A percentile compares a stretch with the other conserved stretches of the same genome.
Conservation (phyloP, 331 rosid species). For the Acacia concinna region DNA sequence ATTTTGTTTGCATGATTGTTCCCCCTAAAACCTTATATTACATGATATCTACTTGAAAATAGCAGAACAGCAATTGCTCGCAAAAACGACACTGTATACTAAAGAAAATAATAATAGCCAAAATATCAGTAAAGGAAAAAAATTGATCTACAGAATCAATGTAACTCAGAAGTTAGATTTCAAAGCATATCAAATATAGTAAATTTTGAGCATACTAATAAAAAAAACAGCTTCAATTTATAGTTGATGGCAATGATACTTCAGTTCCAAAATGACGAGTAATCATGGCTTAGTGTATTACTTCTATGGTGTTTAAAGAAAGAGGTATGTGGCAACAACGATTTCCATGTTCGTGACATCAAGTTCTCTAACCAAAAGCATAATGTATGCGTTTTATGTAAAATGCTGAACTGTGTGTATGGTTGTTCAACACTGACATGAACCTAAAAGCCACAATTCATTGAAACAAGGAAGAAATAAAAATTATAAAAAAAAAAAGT, state of each 20-base stretch:
- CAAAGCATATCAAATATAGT: conserved; percentile 1
- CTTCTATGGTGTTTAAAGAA: background rate
- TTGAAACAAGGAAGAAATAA: background rate
- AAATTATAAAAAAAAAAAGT: no score
- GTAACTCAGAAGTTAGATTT: background rate
- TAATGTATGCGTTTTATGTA: background rate
- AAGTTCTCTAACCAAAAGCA: background rate
- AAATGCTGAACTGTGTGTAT: conserved; percentile 9
- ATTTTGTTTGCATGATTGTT: background rate
- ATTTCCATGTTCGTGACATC: conserved; percentile 9
- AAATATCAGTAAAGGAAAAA: conserved; percentile 13
- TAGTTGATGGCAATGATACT: conserved; percentile 10
- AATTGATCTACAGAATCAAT: background rate
- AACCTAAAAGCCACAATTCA: conserved; percentile 21
- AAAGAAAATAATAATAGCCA: background rate
- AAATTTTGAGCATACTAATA: background rate
- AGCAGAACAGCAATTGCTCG: conserved; percentile 2
- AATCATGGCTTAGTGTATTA: background rate
- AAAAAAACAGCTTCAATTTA: background rate
- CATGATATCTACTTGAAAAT: conserved; percentile 15
- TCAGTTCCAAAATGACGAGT: background rate
- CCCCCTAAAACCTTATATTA: background rate
- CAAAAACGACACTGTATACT: background rate
- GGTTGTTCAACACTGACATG: conserved; percentile 14
- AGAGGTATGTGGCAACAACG: conserved; percentile 7